Base-by-base conservation (phyloP, 495 filamentous ascomycete genomes). In the Penicillium ucsense region DNA sequence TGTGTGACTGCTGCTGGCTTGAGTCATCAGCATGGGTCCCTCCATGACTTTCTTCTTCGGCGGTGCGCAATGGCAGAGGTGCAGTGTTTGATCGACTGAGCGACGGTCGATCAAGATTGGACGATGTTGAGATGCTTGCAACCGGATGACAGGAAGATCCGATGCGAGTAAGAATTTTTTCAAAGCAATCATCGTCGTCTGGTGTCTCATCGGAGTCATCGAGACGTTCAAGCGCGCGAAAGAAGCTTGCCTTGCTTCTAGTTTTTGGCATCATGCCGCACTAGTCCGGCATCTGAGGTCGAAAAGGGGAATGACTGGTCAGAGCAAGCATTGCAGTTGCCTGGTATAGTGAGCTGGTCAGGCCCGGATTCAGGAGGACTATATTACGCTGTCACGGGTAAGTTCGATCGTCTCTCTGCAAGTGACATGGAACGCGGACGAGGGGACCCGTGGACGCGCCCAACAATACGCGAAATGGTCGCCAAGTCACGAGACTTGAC, bases 221-320 rank as follows among this genome's bases (percentile, higher is more conserved):
- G 31, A 82, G 57, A 11, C 57, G 49, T 31, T 75, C 71, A 5
- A 80, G 64, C 7, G 63, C 61, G 11, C 55, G 48, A 50, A 80
- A 80, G 48, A 77, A 75, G 30, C 49, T 57, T 52, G 50, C 71
- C 73, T 51, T 66, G 62, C 35, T 61, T 44, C 30, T 46, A 43
- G 35, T 48, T 37, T 47, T 35, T 46, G 42, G 35, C 54, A 67
- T 65, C 28, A 52, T 38, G 11, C 45, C 31, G 12, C 31, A 30
- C 45, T 54, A 46, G 51, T 57, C 52, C 34, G 52, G 54, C 39
- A 38, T 49, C 48, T 40, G 43, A 56, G 28, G 12, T n/a, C 41
- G 47, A 30, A 34, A 36, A 20, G 35, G 5, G 6, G 28, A 38
- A 27, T 12, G 49, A 11, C 33, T 20, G 49, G 46, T 40, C 7